phyloP scores from a whole-genome alignment of 73 alveolate genomes.

The Tetrahymena malaccensis region DNA sequence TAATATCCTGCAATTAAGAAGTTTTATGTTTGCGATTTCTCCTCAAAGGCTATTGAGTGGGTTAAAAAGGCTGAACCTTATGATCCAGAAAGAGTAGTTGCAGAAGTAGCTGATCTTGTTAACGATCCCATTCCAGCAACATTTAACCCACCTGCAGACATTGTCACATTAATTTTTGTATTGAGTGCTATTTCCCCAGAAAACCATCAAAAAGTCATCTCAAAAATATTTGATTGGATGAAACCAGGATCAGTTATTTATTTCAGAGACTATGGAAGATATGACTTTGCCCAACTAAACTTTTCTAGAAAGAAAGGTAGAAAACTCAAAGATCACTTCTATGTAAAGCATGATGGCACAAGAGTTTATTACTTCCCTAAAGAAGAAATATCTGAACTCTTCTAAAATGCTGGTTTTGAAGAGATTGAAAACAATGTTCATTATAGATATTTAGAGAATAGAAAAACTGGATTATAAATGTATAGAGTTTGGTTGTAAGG shows the following conservation, averaged over 20 bases:
- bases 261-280: conserved; percentile 93
- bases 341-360: conserved; percentile 81
- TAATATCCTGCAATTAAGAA: conserved; percentile 13
- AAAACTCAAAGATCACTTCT: conserved; percentile 82
- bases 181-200: conserved; percentile 32
- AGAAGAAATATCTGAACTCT: conserved; percentile 66
- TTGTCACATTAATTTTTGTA: conserved; percentile 27
- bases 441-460: conserved; percentile 82
- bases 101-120: not conserved
- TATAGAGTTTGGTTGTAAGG: conserved; percentile 79
- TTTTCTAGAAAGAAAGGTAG: conserved; percentile 72
- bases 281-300: conserved; percentile 85
- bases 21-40: conserved; percentile 29
- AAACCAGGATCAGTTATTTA: conserved; percentile 82
- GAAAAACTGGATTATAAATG: conserved; percentile 82
- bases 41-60: conserved; percentile 18
- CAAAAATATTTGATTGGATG: conserved; percentile 59
- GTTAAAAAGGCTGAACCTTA: not conserved
- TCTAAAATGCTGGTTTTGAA: conserved; percentile 71
- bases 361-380: conserved; percentile 78
- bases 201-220: conserved; percentile 47
- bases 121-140: not conserved
- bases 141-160: not conserved
- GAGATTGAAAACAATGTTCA: conserved; percentile 65
- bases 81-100: not conserved